phyloP scores from a whole-genome alignment of 169 alveolate genomes.

The Plasmodium chabaudi region DNA sequence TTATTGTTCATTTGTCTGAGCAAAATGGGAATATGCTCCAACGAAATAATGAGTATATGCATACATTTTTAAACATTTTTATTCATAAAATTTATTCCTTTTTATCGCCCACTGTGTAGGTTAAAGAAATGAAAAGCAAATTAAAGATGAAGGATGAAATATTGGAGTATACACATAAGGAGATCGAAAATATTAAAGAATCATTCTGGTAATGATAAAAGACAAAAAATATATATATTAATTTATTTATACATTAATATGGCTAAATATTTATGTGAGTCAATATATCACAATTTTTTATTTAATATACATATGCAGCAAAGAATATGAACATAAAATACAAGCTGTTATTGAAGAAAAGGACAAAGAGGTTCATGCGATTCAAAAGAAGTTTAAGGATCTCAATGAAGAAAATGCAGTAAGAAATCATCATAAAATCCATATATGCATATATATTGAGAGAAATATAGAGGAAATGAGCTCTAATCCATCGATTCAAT shows the following conservation, averaged over 20 bases:
- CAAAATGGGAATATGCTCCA: too few species aligned
- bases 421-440: neutral
- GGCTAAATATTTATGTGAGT: neutral
- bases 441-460: too few species aligned
- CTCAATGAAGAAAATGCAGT: slow-evolving; percentile 46
- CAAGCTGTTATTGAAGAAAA: slow-evolving; percentile 43
- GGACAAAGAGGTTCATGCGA: slow-evolving; percentile 42
- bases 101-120: neutral
- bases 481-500: neutral
- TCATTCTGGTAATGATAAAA: slow-evolving; percentile 51
- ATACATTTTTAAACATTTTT: neutral
- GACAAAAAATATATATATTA: neutral
- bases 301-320: slow-evolving; percentile 13
- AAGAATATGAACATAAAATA: slow-evolving; percentile 68
- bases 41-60: too few species aligned
- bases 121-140: slow-evolving; percentile 58
- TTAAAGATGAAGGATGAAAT: slow-evolving; percentile 58
- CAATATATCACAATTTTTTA: neutral
- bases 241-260: neutral
- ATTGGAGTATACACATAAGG: slow-evolving; percentile 63
- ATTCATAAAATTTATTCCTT: neutral
- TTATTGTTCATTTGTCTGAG: too few species aligned
- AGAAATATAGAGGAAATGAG: neutral
- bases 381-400: slow-evolving; percentile 53
- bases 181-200: slow-evolving; percentile 70